Evolutionary conservation across 2,329 filamentous ascomycete genomes (phyloP).

Genomic region (Xylaria sp.): DNA sequence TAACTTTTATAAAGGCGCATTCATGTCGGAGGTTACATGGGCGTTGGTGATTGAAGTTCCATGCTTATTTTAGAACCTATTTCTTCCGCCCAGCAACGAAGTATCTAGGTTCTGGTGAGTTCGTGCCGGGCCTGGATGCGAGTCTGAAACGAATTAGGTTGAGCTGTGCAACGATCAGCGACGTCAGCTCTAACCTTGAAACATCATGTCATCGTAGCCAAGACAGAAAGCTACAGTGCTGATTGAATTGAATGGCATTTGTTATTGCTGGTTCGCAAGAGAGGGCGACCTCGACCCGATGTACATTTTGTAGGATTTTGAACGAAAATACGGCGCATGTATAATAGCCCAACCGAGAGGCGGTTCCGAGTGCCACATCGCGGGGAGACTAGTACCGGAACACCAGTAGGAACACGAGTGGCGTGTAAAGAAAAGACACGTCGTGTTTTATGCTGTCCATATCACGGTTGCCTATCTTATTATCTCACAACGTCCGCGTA

Average conservation of each 20-base stretch:
- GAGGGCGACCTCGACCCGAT: conserved; percentile 6
- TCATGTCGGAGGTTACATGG: background rate
- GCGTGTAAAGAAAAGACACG: background rate
- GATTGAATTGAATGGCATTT: background rate
- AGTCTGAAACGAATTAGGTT: conserved; percentile 23
- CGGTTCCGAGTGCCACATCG: background rate
- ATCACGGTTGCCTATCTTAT: background rate
- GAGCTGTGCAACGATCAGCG: background rate
- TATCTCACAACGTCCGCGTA: no score
- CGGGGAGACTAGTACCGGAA: background rate
- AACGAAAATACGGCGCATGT: background rate
- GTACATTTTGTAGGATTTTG: background rate
- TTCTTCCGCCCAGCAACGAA: background rate
- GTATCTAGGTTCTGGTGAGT: background rate
- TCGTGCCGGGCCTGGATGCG: background rate
- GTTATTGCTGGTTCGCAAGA: background rate
- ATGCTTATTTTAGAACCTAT: background rate
- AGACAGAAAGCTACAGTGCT: background rate
- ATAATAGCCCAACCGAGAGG: background rate
- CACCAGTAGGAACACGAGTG: background rate
- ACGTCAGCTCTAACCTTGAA: conserved; percentile 1
- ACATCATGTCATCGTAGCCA: conserved; percentile 4
- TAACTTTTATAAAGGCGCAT: background rate
- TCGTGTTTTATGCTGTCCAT: background rate
- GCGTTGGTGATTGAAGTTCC: background rate